Percentiles rank a stretch among this genome's conserved stretches.
These are phyloP conservation scores for Platanthera guangdongensis DNA, from an alignment of 106 monocot genomes.

Conservation along the genomic window DNA sequence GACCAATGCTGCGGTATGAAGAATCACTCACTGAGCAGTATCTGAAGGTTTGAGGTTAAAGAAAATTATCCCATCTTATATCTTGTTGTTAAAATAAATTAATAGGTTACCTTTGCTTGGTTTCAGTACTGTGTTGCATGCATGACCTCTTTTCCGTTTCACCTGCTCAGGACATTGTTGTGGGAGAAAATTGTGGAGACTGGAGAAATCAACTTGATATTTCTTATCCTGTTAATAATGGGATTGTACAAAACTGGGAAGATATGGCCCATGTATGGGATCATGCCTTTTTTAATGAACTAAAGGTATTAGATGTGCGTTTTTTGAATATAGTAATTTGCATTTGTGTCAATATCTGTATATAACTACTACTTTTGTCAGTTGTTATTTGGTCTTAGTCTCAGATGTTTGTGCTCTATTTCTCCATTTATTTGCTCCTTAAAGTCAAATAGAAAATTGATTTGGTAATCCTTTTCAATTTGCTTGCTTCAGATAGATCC, in stretches of 20 bases:
- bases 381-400: not conserved
- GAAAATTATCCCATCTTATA: not conserved
- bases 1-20: slow-evolving; percentile 92
- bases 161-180: slow-evolving; percentile 66
- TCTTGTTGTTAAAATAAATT: not conserved
- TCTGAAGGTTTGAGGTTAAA: slow-evolving; percentile 47
- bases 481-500: slow-evolving; percentile 70
- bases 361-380: not conserved
- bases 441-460: not conserved
- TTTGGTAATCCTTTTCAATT: not conserved
- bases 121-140: not conserved
- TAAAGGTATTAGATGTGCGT: slow-evolving; percentile 47
- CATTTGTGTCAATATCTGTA: not conserved
- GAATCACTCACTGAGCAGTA: slow-evolving; percentile 87
- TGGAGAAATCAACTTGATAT: slow-evolving; percentile 78
- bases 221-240: slow-evolving; percentile 92
- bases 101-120: not conserved
- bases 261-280: slow-evolving; percentile 96
- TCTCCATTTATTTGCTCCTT: slow-evolving; percentile 3
- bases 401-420: slow-evolving; percentile 3
- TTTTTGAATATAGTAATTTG: not conserved
- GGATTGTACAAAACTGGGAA: slow-evolving; percentile 98
- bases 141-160: not conserved
- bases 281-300: slow-evolving; percentile 85
- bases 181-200: slow-evolving; percentile 81